phyloP scores from a whole-genome alignment of 257 asterid species.

The Perilla frutescens region DNA sequence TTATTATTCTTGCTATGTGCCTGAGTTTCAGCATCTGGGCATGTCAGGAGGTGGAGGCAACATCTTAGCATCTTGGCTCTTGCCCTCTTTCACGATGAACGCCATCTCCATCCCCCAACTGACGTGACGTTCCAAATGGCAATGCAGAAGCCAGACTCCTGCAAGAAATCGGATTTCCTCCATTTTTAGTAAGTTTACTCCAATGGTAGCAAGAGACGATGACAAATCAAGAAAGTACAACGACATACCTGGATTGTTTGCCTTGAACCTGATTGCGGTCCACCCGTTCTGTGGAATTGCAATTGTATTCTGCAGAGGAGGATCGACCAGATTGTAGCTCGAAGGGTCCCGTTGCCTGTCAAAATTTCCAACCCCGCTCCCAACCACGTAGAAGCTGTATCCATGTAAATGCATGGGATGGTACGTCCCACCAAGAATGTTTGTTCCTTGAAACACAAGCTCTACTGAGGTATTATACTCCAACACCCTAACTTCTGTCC shows the following conservation, averaged over 20 bases:
- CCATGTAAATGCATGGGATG: conserved; percentile 88
- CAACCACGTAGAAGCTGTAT: conserved; percentile 70
- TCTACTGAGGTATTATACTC: conserved; percentile 58
- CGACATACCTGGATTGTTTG: conserved; percentile 71
- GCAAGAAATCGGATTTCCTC: neutral
- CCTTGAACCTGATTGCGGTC: conserved; percentile 69
- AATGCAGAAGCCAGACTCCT: conserved; percentile 73
- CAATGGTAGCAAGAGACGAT: neutral
- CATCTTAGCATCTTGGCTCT: conserved; percentile 32
- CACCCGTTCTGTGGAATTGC: conserved; percentile 65
- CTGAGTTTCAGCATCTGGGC: conserved; percentile 37
- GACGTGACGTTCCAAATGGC: conserved; percentile 58
- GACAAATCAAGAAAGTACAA: neutral
- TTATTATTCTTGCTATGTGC: neutral
- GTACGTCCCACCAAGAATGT: conserved; percentile 53
- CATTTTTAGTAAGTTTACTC: neutral
- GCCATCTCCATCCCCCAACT: conserved; percentile 71
- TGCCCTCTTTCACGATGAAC: conserved; percentile 54
- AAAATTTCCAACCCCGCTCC: conserved; percentile 64
- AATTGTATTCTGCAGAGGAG: conserved; percentile 60
- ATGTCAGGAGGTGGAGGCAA: conserved; percentile 57
- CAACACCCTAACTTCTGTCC: conserved; percentile 49
- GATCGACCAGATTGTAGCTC: conserved; percentile 68
- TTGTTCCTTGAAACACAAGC: conserved; percentile 65
- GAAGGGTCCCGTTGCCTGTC: conserved; percentile 48